Percentiles rank a stretch among this genome's conserved stretches.
phyloP scores from a whole-genome alignment of 1,284 basidiomycete species.

The Calocybe gambosa region DNA sequence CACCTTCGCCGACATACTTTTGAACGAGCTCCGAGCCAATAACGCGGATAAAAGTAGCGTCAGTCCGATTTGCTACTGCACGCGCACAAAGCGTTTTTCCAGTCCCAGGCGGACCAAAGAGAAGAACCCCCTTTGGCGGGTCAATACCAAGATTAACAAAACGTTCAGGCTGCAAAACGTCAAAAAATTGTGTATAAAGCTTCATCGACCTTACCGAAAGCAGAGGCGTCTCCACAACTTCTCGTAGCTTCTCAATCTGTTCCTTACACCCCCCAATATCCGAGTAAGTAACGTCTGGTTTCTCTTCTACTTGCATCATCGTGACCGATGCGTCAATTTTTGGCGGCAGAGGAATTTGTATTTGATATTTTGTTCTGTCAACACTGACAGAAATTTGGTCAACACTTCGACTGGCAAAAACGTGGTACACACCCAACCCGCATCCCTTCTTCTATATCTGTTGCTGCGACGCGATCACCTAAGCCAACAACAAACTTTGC shows the following conservation, averaged over 20 bases:
- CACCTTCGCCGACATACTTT: slow-evolving; percentile 99
- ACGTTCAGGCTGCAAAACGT: slow-evolving; percentile 74
- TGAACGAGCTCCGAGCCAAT: slow-evolving; percentile 99
- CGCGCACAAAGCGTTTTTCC: slow-evolving; percentile 98
- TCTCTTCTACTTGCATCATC: slow-evolving; percentile 99
- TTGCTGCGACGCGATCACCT: slow-evolving; percentile 93
- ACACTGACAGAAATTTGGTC: slow-evolving; percentile 42
- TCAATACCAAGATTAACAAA: slow-evolving; percentile 99
- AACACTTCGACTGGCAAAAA: background rate
- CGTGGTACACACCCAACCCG: slow-evolving; percentile 76
- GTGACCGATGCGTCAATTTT: slow-evolving; percentile 99
- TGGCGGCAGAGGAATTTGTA: slow-evolving; percentile 99
- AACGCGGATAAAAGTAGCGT: slow-evolving; percentile 98
- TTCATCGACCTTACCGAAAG: slow-evolving; percentile 60
- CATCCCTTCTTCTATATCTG: slow-evolving; percentile 99
- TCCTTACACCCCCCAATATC: slow-evolving; percentile 99
- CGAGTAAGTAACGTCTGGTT: slow-evolving; percentile 97
- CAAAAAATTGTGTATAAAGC: slow-evolving; percentile 14
- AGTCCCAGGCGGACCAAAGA: slow-evolving; percentile 96
- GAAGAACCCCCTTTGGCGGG: slow-evolving; percentile 95
- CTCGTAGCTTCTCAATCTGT: slow-evolving; percentile 98
- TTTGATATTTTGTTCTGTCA: slow-evolving; percentile 95
- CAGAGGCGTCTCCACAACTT: slow-evolving; percentile 98
- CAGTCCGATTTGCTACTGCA: slow-evolving; percentile 97
- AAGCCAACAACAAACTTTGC: slow-evolving; percentile 99